phyloP scores from a whole-genome alignment of 2,329 filamentous ascomycete genomes.

The Didymella pomorum region DNA sequence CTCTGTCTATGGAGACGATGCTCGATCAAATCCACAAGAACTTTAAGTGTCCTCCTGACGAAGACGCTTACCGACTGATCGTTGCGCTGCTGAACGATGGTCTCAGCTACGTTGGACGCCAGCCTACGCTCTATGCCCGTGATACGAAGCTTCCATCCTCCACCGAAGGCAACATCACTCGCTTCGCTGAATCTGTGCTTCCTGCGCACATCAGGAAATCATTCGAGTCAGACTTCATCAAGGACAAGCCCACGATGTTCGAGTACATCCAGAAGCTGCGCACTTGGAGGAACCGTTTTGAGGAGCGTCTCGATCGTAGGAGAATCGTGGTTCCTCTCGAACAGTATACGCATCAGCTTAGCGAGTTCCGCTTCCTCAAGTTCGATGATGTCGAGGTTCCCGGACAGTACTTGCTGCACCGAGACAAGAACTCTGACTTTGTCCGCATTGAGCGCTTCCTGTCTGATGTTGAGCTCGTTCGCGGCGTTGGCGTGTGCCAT shows the following conservation, averaged over 20 bases:
- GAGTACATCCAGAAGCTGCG: slow-evolving; percentile 98
- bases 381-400: slow-evolving; percentile 99
- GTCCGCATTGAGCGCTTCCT: slow-evolving; percentile 96
- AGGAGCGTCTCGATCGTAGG: slow-evolving; percentile 93
- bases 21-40: slow-evolving; percentile 98
- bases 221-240: slow-evolving; percentile 97
- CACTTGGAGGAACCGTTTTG: slow-evolving; percentile 96
- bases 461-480: slow-evolving; percentile 90
- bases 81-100: slow-evolving; percentile 98
- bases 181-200: slow-evolving; percentile 95
- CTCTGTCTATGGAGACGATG: slow-evolving; percentile 99
- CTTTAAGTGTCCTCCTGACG: slow-evolving; percentile 98
- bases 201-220: slow-evolving; percentile 94
- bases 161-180: slow-evolving; percentile 94
- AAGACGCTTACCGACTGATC: slow-evolving; percentile 96
- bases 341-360: slow-evolving; percentile 86
- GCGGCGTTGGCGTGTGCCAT: slow-evolving; percentile 89
- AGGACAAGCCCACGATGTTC: slow-evolving; percentile 94
- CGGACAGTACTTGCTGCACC: slow-evolving; percentile 94
- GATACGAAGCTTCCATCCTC: slow-evolving; percentile 89
- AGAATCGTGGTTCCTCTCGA: slow-evolving; percentile 78
- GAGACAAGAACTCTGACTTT: slow-evolving; percentile 99
- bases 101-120: slow-evolving; percentile 87
- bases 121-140: slow-evolving; percentile 84
- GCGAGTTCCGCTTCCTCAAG: slow-evolving; percentile 96